Percentiles rank a stretch among this genome's conserved stretches.
These are phyloP conservation scores for Penicillium bovifimosum DNA, from an alignment of 495 filamentous ascomycete genomes.

Conservation along the genomic window DNA sequence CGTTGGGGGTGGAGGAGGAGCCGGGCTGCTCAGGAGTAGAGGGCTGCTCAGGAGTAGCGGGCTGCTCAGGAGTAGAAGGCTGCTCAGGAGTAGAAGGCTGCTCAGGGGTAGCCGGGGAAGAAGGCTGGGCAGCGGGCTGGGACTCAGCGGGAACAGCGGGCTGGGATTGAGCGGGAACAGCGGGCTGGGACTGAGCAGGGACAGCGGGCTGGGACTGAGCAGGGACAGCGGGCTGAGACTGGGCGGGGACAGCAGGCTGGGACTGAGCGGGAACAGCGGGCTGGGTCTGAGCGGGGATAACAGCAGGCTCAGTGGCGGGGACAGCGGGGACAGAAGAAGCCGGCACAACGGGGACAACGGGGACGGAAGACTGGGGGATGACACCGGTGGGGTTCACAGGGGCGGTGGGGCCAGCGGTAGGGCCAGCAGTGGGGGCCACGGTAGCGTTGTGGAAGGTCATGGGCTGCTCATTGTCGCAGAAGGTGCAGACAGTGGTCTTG, in stretches of 20 bases:
- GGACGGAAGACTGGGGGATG: background rate
- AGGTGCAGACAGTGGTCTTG: slow-evolving; percentile 26
- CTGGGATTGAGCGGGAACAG: background rate
- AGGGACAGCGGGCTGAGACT: slow-evolving; percentile 3
- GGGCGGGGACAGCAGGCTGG: background rate
- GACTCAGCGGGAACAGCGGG: slow-evolving; percentile 9
- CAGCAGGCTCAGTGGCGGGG: slow-evolving; percentile 5
- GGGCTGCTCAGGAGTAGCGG: background rate
- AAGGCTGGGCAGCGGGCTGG: slow-evolving; percentile 9
- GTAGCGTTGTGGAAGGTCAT: slow-evolving; percentile 27
- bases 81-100: background rate
- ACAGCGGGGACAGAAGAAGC: slow-evolving; percentile 1
- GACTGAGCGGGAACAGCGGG: slow-evolving; percentile 2
- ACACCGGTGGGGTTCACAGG: slow-evolving; percentile 2
- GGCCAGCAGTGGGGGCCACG: slow-evolving; percentile 3
- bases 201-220: slow-evolving; percentile 1
- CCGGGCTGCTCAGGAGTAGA: slow-evolving; percentile 16
- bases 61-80: slow-evolving; percentile 1
- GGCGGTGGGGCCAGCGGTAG: slow-evolving; percentile 3
- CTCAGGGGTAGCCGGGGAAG: background rate
- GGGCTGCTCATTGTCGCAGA: slow-evolving; percentile 22
- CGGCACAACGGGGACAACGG: slow-evolving; percentile 7
- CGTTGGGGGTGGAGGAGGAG: slow-evolving; percentile 4
- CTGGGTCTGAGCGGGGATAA: slow-evolving; percentile 1
- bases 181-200: background rate